A percentile compares a stretch with the other conserved stretches of the same genome.
These are phyloP conservation scores for Dioszegia aurantiaca DNA, from an alignment of 768 basidiomycete genomes.

Conservation along the genomic window DNA sequence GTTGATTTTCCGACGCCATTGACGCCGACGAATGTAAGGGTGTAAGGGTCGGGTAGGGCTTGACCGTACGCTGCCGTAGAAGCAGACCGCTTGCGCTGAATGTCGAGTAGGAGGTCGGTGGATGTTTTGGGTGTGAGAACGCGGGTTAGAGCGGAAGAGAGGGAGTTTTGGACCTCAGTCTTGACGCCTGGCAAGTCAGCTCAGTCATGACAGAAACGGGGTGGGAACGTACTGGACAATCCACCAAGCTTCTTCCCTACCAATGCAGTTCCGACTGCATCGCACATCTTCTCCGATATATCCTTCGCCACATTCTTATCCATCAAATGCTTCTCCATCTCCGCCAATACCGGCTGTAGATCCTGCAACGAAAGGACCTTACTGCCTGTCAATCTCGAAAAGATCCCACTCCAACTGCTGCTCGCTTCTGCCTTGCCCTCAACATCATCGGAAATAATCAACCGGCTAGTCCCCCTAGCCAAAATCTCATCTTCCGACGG, in stretches of 20 bases:
- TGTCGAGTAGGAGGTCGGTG: slow-evolving; percentile 90
- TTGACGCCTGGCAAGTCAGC: slow-evolving; percentile 64
- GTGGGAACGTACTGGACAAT: slow-evolving; percentile 70
- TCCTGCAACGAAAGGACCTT: slow-evolving; percentile 79
- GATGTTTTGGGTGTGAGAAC: slow-evolving; percentile 95
- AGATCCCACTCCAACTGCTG: slow-evolving; percentile 68
- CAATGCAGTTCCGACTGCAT: slow-evolving; percentile 83
- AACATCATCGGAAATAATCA: slow-evolving; percentile 20
- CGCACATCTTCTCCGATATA: slow-evolving; percentile 90
- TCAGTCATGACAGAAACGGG: slow-evolving; percentile 7
- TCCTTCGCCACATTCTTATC: slow-evolving; percentile 97
- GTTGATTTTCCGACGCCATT: slow-evolving; percentile 99
- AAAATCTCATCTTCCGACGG: slow-evolving; percentile 51
- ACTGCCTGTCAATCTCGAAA: slow-evolving; percentile 76
- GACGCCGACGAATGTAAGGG: slow-evolving; percentile 94
- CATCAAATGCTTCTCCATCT: slow-evolving; percentile 98
- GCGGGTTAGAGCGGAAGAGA: slow-evolving; percentile 82
- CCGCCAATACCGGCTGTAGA: slow-evolving; percentile 78
- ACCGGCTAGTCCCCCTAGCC: slow-evolving; percentile 27
- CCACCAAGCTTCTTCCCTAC: slow-evolving; percentile 88
- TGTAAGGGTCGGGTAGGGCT: slow-evolving; percentile 69
- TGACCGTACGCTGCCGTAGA: slow-evolving; percentile 71
- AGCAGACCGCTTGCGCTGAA: slow-evolving; percentile 69
- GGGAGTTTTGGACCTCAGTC: slow-evolving; percentile 73
- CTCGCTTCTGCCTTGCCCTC: slow-evolving; percentile 41